These are phyloP conservation scores for Lomentospora prolificans DNA, from an alignment of 2,329 filamentous ascomycete genomes.

Conservation along the genomic window DNA sequence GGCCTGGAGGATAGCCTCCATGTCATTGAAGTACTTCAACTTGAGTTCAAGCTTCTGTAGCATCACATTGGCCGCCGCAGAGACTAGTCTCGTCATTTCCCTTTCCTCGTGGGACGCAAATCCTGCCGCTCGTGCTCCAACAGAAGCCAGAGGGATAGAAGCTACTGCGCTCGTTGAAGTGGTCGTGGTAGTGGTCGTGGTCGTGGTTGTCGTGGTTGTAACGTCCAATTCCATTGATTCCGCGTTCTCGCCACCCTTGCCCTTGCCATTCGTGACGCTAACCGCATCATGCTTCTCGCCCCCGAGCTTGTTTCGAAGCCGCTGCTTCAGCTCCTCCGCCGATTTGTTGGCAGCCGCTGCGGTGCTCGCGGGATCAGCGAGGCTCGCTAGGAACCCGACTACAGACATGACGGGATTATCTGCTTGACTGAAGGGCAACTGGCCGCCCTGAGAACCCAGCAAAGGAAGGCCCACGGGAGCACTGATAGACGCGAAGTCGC, in stretches of 20 bases:
- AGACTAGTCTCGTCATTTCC: slow-evolving; percentile 89
- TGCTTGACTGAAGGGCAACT: slow-evolving; percentile 80
- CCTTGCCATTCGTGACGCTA: slow-evolving; percentile 42
- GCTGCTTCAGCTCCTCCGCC: slow-evolving; percentile 74
- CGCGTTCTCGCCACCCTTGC: slow-evolving; percentile 47
- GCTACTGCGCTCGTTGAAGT: slow-evolving; percentile 45
- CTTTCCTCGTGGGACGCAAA: slow-evolving; percentile 94
- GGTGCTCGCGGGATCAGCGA: slow-evolving; percentile 82
- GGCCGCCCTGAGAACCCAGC: slow-evolving; percentile 64
- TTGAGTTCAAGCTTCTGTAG: slow-evolving; percentile 94
- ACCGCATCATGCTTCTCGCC: slow-evolving; percentile 25
- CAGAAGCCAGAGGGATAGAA: slow-evolving; percentile 74
- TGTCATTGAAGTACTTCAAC: slow-evolving; percentile 89
- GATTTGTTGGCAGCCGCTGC: slow-evolving; percentile 84
- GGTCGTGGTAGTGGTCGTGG: slow-evolving; percentile 38
- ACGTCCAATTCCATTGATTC: slow-evolving; percentile 55
- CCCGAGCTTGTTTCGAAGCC: slow-evolving; percentile 70
- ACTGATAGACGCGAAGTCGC: slow-evolving; percentile 45
- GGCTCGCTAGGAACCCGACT: slow-evolving; percentile 82
- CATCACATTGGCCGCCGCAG: slow-evolving; percentile 85
- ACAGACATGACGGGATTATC: slow-evolving; percentile 97
- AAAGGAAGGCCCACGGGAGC: slow-evolving; percentile 50
- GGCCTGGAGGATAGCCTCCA: slow-evolving; percentile 84
- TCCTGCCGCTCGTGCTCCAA: slow-evolving; percentile 75
- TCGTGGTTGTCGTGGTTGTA: slow-evolving; percentile 39